Conservation (phyloP, 495 filamentous ascomycete species). For the Terfezia claveryi region DNA sequence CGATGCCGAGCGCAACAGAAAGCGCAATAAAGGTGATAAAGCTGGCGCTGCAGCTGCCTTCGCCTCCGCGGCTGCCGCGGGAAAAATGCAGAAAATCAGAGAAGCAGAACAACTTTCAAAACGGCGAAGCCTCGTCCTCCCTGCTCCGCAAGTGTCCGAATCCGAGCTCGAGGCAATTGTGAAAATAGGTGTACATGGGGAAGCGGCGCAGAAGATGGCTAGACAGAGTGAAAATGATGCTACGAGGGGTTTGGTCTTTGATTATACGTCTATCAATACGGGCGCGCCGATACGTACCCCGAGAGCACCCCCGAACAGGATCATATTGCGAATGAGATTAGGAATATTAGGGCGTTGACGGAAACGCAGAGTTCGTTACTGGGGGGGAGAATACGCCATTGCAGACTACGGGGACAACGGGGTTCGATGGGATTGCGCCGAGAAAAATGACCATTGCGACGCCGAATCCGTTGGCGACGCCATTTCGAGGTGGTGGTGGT, state of each 20-base stretch:
- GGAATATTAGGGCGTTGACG: constrained; percentile 76
- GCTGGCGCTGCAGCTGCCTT: constrained; percentile 46
- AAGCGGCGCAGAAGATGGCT: constrained; percentile 57
- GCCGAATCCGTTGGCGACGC: constrained; percentile 74
- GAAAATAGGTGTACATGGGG: constrained; percentile 91
- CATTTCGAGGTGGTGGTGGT: constrained; percentile 55
- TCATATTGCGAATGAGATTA: constrained; percentile 86
- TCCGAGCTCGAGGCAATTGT: constrained; percentile 91
- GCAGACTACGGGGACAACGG: constrained; percentile 59
- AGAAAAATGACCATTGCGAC: constrained; percentile 62
- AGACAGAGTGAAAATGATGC: constrained; percentile 63
- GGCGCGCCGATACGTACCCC: constrained; percentile 82
- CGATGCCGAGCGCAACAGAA: constrained; percentile 59
- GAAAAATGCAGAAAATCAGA: constrained; percentile 83
- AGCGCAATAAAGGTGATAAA: constrained; percentile 74
- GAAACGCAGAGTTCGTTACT: constrained; percentile 90
- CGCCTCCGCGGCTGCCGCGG: constrained; percentile 81
- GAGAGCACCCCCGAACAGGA: constrained; percentile 81
- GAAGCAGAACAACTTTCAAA: constrained; percentile 96
- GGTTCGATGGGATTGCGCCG: constrained; percentile 69
- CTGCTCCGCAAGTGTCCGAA: constrained; percentile 77
- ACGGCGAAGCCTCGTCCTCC: constrained; percentile 53
- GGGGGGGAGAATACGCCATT: constrained; percentile 80
- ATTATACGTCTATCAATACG: constrained; percentile 59
- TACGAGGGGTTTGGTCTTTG: constrained; percentile 65